phyloP scores from a whole-genome alignment of 139 green algal species.

The Chlorella sorokiniana region DNA sequence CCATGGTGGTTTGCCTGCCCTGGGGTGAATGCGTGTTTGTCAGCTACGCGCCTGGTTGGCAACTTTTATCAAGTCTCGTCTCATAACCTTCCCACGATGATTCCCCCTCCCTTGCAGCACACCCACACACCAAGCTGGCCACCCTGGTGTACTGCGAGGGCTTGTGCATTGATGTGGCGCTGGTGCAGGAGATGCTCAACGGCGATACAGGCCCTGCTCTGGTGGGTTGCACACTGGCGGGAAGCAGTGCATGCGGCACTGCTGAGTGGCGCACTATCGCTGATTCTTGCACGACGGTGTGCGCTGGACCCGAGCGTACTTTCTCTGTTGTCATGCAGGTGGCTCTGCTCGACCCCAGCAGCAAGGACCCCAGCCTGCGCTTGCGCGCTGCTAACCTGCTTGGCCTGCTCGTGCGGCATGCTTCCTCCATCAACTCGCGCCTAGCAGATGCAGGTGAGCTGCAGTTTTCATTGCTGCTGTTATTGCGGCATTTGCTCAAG shows the following conservation, averaged over 20 bases:
- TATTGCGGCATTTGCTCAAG: too few relatives aligned
- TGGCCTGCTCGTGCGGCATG: slow-evolving; percentile 87
- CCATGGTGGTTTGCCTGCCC: not conserved
- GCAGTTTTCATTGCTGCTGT: too few relatives aligned
- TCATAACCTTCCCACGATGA: not conserved
- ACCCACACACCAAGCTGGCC: slow-evolving; percentile 71
- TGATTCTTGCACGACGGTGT: slow-evolving; percentile 42
- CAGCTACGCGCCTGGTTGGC: too few relatives aligned
- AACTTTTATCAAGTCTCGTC: too few relatives aligned
- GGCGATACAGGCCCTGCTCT: slow-evolving; percentile 78
- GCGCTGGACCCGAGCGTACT: not conserved
- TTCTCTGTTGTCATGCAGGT: not conserved
- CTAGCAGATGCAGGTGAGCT: slow-evolving; percentile 43
- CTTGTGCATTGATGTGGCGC: slow-evolving; percentile 72
- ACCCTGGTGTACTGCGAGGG: slow-evolving; percentile 92
- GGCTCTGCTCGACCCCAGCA: not conserved
- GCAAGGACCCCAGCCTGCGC: slow-evolving; percentile 3
- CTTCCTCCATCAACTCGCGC: slow-evolving; percentile 84
- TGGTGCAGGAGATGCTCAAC: slow-evolving; percentile 91
- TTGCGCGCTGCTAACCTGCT: slow-evolving; percentile 53
- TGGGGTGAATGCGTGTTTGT: too few relatives aligned
- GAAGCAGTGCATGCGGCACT: not conserved
- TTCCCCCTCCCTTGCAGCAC: not conserved
- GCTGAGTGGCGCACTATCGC: not conserved
- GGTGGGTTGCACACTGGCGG: slow-evolving; percentile 43